Evolutionary conservation across 2,329 filamentous ascomycete genomes (phyloP).

Genomic region (Chrysosporium keratinophilum): DNA sequence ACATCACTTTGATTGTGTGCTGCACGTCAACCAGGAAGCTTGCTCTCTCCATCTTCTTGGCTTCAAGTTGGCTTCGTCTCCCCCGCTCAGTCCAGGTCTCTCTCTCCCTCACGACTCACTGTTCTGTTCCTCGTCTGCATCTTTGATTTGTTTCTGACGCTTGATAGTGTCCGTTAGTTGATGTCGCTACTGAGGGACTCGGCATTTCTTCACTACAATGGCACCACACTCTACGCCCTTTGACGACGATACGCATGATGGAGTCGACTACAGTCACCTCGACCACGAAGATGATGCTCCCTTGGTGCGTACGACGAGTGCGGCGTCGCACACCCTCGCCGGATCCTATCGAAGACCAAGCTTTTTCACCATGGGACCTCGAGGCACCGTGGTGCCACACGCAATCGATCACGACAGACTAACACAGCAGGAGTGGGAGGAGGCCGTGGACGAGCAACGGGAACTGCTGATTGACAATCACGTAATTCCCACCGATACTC

Average conservation of each 20-base stretch:
- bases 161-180: neutral
- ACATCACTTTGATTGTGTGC: too few relatives aligned
- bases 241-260: neutral
- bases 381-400: slow-evolving; percentile 56
- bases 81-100: neutral
- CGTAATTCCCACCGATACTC: slow-evolving; percentile 46
- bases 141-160: neutral
- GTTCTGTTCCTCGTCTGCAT: neutral
- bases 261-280: neutral
- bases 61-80: too few relatives aligned
- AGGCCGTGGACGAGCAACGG: slow-evolving; percentile 47
- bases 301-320: slow-evolving; percentile 22
- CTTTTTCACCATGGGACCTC: slow-evolving; percentile 60
- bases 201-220: neutral
- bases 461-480: slow-evolving; percentile 51
- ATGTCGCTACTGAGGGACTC: neutral
- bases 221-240: neutral
- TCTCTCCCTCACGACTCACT: neutral
- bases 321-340: slow-evolving; percentile 43
- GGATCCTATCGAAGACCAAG: slow-evolving; percentile 66
- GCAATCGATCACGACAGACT: slow-evolving; percentile 32
- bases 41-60: neutral
- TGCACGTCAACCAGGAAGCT: too few relatives aligned
- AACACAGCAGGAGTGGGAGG: slow-evolving; percentile 44
- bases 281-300: neutral